Evolutionary conservation across 108 stramenopile species (phyloP), one percentile per base, ranked within the genome.

Genomic region (Asterionellopsis glacialis): DNA sequence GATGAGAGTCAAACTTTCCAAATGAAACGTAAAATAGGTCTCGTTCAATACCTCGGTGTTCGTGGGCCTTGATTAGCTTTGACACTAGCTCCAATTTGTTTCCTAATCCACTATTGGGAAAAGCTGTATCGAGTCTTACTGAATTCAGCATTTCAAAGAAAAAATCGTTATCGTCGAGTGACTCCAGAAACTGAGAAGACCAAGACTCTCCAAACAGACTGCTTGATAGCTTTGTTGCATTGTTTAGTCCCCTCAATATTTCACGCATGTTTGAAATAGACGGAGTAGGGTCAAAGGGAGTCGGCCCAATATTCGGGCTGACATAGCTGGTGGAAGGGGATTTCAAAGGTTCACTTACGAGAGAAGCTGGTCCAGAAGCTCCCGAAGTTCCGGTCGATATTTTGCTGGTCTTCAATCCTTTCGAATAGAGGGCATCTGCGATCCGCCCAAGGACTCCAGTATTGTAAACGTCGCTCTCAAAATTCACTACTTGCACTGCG

Each of bases 1-100:
- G n/a, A 51, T 84, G 80, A 15, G 77, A 79, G 45, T 84, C 83
- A 41, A 67, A 81, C 6, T 74, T 74, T 41, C 76, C 83, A 45
- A 70, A 64, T 22, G 42, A 28, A 13, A 79, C 71, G 57, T 73
- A 78, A 50, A 84, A 84, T 19, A 77, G 40, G 61, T 78, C 74
- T 25, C 83, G 55, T 1, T 72, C 65, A 9, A 67, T 51, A 7
- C 68, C 72, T 16, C 75, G 41, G 3, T 41, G 18, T 28, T 41
- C 45, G 23, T 41, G 24, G 10, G 79, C 66, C 49, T 73, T 55
- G 63, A 81, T 81, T 0, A 81, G 10, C 9, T 51, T 55, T 24
- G 75, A 59, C 9, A 81, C 76, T 16, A 70, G 21, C 47, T 61
- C 47, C 22, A 76, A 39, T 42, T 77, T 53, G 40, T 45, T 27